A percentile compares a stretch with the other conserved stretches of the same genome.
phyloP scores from a whole-genome alignment of 2,329 filamentous ascomycete genomes.

The Verruconis gallopava region DNA sequence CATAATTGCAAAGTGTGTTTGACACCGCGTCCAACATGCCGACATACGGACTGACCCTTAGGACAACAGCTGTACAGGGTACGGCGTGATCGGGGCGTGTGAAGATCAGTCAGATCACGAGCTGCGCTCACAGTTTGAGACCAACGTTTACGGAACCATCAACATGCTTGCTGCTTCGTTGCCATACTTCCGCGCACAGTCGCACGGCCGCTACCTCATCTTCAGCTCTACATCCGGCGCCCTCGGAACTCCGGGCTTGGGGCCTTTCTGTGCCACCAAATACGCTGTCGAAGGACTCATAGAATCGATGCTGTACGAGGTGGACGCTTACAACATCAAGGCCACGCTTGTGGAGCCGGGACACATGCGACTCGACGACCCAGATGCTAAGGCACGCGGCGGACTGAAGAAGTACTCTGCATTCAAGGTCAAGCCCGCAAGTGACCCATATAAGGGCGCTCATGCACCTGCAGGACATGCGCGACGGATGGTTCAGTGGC shows the following conservation, averaged over 20 bases:
- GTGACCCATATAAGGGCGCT: slow-evolving; percentile 60
- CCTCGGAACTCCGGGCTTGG: slow-evolving; percentile 82
- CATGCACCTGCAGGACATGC: slow-evolving; percentile 81
- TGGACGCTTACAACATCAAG: slow-evolving; percentile 84
- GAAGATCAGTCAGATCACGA: slow-evolving; percentile 96
- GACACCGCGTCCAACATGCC: not conserved
- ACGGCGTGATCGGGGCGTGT: slow-evolving; percentile 83
- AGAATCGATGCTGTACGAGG: slow-evolving; percentile 93
- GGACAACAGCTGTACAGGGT: slow-evolving; percentile 57
- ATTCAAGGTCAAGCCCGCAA: slow-evolving; percentile 78
- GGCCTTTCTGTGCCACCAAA: slow-evolving; percentile 92
- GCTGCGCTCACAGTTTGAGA: slow-evolving; percentile 90
- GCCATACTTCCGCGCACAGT: slow-evolving; percentile 71
- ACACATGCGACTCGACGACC: slow-evolving; percentile 75
- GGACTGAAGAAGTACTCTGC: slow-evolving; percentile 72
- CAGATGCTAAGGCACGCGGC: slow-evolving; percentile 31
- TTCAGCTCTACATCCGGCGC: slow-evolving; percentile 89
- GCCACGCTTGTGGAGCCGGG: slow-evolving; percentile 88
- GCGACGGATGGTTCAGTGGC: slow-evolving; percentile 84
- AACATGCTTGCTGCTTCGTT: slow-evolving; percentile 85
- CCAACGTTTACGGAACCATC: slow-evolving; percentile 90
- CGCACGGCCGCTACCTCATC: slow-evolving; percentile 71
- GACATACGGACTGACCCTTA: not conserved
- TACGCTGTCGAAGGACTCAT: slow-evolving; percentile 93
- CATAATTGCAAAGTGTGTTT: slow-evolving; percentile 60